Evolutionary conservation across 768 basidiomycete genomes (phyloP), one percentile per base, ranked within the genome.

Genomic region (Podaxis sp.): DNA sequence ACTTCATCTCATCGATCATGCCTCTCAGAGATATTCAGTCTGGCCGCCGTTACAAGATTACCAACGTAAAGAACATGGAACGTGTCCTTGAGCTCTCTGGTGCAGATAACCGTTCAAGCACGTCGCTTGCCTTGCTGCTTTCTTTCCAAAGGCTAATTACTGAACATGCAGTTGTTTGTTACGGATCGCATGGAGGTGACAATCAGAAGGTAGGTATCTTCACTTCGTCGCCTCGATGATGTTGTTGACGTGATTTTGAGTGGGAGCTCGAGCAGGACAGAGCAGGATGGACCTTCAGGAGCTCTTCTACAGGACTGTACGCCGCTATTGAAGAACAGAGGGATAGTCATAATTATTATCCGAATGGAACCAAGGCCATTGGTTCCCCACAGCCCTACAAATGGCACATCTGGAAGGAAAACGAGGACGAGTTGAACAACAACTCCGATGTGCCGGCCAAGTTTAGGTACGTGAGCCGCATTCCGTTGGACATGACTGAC

Each of bases 361-460:
- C 38, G 1, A 70, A 81, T 55, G 78, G 75, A 1, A 57, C 63
- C 3, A 73, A 64, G 17, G 63, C 80, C 53, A 36, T 79, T 27
- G 78, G 71, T 2, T 29, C 51, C 4, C 38, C 61, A 0, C 53
- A 71, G 0, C 70, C 69, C 1, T 74, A 63, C 51, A 49, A 65
- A 33, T 84, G 82, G 81, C 66, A 75, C 57, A 69, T 82, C 66
- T 71, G 71, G 67, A 76, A 81, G 41, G 67, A 74, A 3, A 43
- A 43, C 41, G 22, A 64, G 1, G 73, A 75, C 11, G 55, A 64
- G 0, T 24, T 12, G 49, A 12, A 50, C 9, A 27, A 3, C 5
- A 50, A 43, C 3, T 43, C 13, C 15, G n/a, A 15, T 43, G 15
- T 15, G 41, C 41, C 15, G 4, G 13, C 41, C 41, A 57, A 69